Evolutionary conservation across 139 green algal species (phyloP).

Genomic region (Trebouxia sp.): DNA sequence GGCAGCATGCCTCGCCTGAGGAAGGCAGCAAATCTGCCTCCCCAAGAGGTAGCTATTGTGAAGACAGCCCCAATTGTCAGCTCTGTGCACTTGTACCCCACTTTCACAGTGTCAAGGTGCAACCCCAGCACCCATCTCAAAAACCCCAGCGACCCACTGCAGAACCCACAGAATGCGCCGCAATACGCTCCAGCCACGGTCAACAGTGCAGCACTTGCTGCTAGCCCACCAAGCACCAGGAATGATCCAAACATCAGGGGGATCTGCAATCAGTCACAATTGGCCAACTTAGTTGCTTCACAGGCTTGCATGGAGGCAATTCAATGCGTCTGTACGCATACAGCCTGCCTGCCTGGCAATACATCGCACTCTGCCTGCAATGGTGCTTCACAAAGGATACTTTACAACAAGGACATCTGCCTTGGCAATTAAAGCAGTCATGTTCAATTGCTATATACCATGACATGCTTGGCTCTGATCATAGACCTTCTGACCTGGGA

Average conservation of each 20-base stretch:
- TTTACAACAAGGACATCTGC: no score
- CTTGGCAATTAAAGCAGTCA: no score
- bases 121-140: not conserved
- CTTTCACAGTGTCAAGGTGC: not conserved
- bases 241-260: not conserved
- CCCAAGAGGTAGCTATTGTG: not conserved
- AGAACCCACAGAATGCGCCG: not conserved
- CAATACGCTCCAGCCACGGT: slow-evolving; percentile 13
- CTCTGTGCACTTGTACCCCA: slow-evolving; percentile 13
- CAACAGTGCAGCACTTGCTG: not conserved
- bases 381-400: no score
- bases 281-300: not conserved
- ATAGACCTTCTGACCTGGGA: no score
- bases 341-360: no score
- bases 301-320: no score
- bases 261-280: not conserved
- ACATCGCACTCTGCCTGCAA: no score
- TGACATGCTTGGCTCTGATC: no score
- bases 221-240: not conserved
- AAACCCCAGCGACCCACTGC: not conserved
- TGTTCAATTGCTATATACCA: no score
- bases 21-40: not conserved
- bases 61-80: not conserved
- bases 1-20: no score
- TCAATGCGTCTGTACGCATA: no score